Conservation (phyloP, 257 asterid genomes). For the Nicotiana tabacum region DNA sequence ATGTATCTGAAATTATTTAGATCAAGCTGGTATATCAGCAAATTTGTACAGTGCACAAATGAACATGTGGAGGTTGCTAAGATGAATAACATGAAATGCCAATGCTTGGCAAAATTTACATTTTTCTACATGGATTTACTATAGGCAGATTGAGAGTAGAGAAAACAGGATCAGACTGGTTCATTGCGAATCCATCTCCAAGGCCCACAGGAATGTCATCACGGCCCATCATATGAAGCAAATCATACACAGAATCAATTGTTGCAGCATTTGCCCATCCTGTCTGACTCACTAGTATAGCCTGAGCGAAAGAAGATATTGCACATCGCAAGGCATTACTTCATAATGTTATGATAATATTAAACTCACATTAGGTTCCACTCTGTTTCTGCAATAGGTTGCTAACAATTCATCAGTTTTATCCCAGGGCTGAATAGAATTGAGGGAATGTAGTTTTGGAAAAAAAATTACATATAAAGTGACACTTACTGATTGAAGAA, state of each 20-base stretch:
- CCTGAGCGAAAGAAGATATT: constrained; percentile 32
- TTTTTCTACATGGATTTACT: no score
- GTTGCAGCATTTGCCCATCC: constrained; percentile 96
- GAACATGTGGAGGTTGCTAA: neutral
- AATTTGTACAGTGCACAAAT: neutral
- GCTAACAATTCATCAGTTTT: neutral
- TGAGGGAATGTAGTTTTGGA: neutral
- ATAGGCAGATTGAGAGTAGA: neutral
- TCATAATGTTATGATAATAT: neutral
- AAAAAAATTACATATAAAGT: neutral
- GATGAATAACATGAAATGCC: neutral
- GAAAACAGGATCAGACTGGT: constrained; percentile 43
- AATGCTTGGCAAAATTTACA: no score
- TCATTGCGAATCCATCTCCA: constrained; percentile 52
- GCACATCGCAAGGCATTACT: constrained; percentile 3
- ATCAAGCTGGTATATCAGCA: neutral
- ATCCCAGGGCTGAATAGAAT: neutral
- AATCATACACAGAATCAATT: constrained; percentile 66
- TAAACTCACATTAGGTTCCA: neutral
- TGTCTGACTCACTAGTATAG: constrained; percentile 61
- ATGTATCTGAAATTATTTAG: constrained; percentile 46
- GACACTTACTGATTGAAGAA: neutral
- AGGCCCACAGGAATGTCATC: constrained; percentile 81
- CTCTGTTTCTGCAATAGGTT: neutral
- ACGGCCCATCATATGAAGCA: constrained; percentile 93